Evolutionary conservation across 345 rosid genomes (phyloP).

Genomic region (Linum tenue): DNA sequence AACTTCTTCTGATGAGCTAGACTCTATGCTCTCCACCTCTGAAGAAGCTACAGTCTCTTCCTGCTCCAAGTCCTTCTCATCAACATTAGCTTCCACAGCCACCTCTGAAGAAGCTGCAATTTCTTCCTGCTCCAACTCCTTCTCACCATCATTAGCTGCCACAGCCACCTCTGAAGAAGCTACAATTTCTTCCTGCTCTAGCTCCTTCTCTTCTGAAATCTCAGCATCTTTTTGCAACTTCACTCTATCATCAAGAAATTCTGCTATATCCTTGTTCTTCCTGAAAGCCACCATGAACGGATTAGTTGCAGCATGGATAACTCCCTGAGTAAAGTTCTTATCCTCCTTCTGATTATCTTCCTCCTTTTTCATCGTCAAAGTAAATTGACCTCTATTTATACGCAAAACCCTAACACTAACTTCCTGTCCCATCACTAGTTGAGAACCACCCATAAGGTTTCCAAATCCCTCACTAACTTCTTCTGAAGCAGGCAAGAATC

Average conservation of each 20-base stretch:
- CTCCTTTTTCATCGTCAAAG: slow-evolving; percentile 79
- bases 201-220: slow-evolving; percentile 17
- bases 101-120: slow-evolving; percentile 19
- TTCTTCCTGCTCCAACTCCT: slow-evolving; percentile 17
- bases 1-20: slow-evolving; percentile 11
- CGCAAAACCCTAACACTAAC: slow-evolving; percentile 64
- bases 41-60: slow-evolving; percentile 10
- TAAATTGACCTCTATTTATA: slow-evolving; percentile 60
- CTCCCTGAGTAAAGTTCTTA: slow-evolving; percentile 37
- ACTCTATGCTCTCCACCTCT: slow-evolving; percentile 8
- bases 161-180: slow-evolving; percentile 16
- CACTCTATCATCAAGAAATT: slow-evolving; percentile 66
- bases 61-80: neutral
- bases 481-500: slow-evolving; percentile 69
- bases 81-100: slow-evolving; percentile 5
- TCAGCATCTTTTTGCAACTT: slow-evolving; percentile 27
- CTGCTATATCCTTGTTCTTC: slow-evolving; percentile 59
- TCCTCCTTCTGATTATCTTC: slow-evolving; percentile 40
- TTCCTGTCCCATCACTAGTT: slow-evolving; percentile 64
- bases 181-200: slow-evolving; percentile 21
- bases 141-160: slow-evolving; percentile 16
- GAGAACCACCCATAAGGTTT: slow-evolving; percentile 56
- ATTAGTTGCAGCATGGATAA: slow-evolving; percentile 57
- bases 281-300: slow-evolving; percentile 74
- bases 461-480: slow-evolving; percentile 61